Evolutionary conservation across 1,139 yeast genomes (phyloP), one percentile per base, ranked within the genome.

Genomic region (Lodderomyces orthopsilosis): DNA sequence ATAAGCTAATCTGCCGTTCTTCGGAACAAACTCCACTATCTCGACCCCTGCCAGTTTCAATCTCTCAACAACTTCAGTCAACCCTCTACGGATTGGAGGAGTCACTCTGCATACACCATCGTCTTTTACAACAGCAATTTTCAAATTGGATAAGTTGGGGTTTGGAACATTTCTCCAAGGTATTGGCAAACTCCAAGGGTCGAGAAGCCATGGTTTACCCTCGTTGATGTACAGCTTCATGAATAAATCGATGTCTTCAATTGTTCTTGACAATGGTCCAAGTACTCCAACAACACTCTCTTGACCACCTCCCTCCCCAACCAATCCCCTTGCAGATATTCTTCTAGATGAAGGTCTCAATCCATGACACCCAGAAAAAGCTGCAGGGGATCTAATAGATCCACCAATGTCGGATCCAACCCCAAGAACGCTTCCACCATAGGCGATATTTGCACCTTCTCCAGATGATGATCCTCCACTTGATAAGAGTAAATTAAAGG

Each of bases 171-270:
- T 63, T 56, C 78, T 72, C 90, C 93, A 85, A 17, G 85, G 85
- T 46, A 81, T 55, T 42, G 79, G 82, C 41, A 79, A 61, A 41
- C 70, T 62, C 45, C 71, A 66, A 46, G 77, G 77, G 60, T 86
- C 94, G 41, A 63, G 63, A 37, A 71, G 66, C 90, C 90, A 85
- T 19, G 93, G 91, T 58, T 82, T 68, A 47, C 88, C 88, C 18
- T 70, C 69, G 53, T 79, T 79, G 46, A 82, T 65, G 54, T 78
- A 80, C 19, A 67, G 51, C 45, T 76, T 77, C 69, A 83, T 74
- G 62, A 84, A 79, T 48, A 75, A 76, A 26, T 78, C 77, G 50
- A 88, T 63, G 57, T 87, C 95, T 9, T 75, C 80, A 27, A 88
- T 62, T 12, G 79, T 65, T 50, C 82, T 70, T 7, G 84, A 70